Evolutionary conservation across 306 rosid genomes (phyloP), one percentile per base, ranked within the genome.

Genomic region (Pachyrhizus erosus): DNA sequence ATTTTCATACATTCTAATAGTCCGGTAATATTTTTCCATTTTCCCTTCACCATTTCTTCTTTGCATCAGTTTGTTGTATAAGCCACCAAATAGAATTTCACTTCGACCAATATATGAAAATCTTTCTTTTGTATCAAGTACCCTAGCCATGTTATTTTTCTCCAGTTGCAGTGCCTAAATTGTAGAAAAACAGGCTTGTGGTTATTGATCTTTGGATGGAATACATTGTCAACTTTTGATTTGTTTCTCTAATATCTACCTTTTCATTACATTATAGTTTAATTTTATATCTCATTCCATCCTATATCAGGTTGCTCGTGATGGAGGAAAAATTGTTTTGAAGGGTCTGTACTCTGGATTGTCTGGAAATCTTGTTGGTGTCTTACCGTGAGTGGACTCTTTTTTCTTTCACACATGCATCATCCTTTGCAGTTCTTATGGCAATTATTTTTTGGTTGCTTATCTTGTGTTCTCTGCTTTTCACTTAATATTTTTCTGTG

Each of bases 311-410:
- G 99, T 92, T 85, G 92, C 90, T 48, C 99, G 86, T 79, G 96
- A 91, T 70, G 98, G 98, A 73, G 97, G 91, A 8, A 75, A 85
- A 83, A 92, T 96, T 75, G 87, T 80, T 81, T 85, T 92, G 84
- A 91, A 91, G 87, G 98, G 99, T 69, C 90, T 96, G 75, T 96
- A 93, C 85, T 90, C 99, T 71, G 99, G 99, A 83, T 85, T 96
- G 92, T 87, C 88, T 7, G 99, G 96, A 85, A 96, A 96, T 82
- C 76, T 96, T 70, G 99, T 84, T 61, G 99, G 99, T 80, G 98
- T 92, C 87, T 88, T 96, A 77, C 98, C 98, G 99, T 96, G 91
- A 87, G 96, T 91, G 62, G 60, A 78, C 81, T 69, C 67, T 62
- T 62, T 27, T 73, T 62, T 27, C 5, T 75, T 75, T 29, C 76